Percentiles rank a stretch among this genome's conserved stretches.
Evolutionary conservation across 768 basidiomycete genomes (phyloP).

Genomic region (Leucocoprinus birnbaumii): DNA sequence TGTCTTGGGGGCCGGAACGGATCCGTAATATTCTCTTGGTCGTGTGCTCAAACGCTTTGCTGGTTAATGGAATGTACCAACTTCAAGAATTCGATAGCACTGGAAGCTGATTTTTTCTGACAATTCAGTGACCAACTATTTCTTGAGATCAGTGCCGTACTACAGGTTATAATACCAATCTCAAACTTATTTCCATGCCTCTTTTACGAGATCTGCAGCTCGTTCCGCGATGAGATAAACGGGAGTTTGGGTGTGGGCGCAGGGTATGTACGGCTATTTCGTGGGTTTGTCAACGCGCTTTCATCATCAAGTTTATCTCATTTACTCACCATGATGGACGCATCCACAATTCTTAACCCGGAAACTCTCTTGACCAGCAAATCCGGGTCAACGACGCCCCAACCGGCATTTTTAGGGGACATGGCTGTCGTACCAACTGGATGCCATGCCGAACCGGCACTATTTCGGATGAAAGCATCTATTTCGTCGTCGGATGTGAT

Average conservation of each 20-base stretch:
- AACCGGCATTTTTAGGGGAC: slow-evolving; percentile 21
- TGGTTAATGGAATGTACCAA: too few relatives aligned
- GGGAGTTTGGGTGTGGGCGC: not conserved
- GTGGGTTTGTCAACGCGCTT: not conserved
- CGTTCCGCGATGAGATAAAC: not conserved
- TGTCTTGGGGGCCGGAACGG: too few relatives aligned
- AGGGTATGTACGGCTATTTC: not conserved
- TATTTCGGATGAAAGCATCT: slow-evolving; percentile 18
- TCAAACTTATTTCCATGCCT: too few relatives aligned
- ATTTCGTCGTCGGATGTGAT: slow-evolving; percentile 1
- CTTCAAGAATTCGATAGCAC: too few relatives aligned
- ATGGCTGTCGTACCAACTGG: slow-evolving; percentile 29
- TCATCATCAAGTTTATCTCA: not conserved
- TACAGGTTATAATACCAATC: too few relatives aligned
- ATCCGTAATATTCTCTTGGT: too few relatives aligned
- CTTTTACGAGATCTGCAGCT: not conserved
- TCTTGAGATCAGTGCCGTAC: too few relatives aligned
- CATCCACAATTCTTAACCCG: slow-evolving; percentile 36
- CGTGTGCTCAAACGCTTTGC: too few relatives aligned
- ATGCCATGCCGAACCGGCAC: slow-evolving; percentile 21
- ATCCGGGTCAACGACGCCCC: slow-evolving; percentile 35
- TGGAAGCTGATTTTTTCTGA: too few relatives aligned
- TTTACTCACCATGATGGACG: slow-evolving; percentile 29
- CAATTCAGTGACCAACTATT: too few relatives aligned
- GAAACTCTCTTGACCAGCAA: slow-evolving; percentile 31